A percentile compares a stretch with the other conserved stretches of the same genome.
phyloP scores from a whole-genome alignment of 345 rosid species.

The Euphorbia lathyris region DNA sequence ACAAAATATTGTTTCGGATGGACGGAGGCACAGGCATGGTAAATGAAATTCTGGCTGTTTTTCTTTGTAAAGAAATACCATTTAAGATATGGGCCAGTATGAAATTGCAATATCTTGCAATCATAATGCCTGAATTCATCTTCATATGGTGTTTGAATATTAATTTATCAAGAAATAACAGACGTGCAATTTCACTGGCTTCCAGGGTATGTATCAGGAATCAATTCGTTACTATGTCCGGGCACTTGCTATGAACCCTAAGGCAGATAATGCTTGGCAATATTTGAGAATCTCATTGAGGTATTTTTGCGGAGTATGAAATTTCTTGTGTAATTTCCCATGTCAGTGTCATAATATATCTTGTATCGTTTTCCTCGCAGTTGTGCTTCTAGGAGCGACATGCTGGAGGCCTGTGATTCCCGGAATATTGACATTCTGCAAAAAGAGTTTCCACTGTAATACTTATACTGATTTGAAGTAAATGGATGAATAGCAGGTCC shows the following conservation, averaged over 20 bases:
- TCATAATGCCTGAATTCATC: background rate
- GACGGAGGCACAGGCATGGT: background rate
- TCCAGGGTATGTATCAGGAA: constrained; percentile 88
- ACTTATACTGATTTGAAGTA: background rate
- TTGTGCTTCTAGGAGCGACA: constrained; percentile 76
- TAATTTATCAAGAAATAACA: background rate
- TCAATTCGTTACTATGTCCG: constrained; percentile 91
- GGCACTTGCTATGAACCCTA: constrained; percentile 98
- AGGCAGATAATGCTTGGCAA: constrained; percentile 99
- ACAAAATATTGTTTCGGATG: background rate
- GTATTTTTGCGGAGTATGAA: constrained; percentile 28
- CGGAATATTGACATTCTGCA: constrained; percentile 85
- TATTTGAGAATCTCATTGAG: constrained; percentile 92
- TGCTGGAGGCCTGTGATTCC: constrained; percentile 89
- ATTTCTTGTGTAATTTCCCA: background rate
- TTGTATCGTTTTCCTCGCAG: constrained; percentile 34
- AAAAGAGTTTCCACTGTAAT: constrained; percentile 81
- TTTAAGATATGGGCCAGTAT: background rate
- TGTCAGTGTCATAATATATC: background rate
- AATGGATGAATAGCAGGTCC: background rate
- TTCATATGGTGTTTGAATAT: background rate
- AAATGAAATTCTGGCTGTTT: background rate
- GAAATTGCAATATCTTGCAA: background rate
- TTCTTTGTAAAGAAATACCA: background rate
- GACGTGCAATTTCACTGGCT: constrained; percentile 6